phyloP scores from a whole-genome alignment of 495 filamentous ascomycete genomes.

The Penicillium daleae region DNA sequence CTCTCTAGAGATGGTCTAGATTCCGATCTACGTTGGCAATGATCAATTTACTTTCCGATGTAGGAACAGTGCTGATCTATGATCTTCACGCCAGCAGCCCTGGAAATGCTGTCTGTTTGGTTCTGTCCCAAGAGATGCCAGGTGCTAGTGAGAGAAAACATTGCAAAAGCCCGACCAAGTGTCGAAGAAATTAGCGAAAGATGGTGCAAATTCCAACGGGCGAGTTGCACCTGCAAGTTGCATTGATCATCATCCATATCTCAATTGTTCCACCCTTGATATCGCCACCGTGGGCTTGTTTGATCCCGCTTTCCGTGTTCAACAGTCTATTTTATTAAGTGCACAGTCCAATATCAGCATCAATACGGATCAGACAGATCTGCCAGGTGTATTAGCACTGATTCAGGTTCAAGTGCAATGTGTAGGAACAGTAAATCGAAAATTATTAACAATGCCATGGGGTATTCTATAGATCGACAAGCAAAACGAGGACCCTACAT shows the following conservation, averaged over 20 bases:
- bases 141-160: too few species aligned
- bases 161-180: too few species aligned
- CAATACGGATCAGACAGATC: too few species aligned
- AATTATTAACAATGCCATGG: not conserved
- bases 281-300: not conserved
- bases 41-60: not conserved
- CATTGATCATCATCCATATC: not conserved
- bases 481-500: slow-evolving; percentile 49
- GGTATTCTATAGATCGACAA: slow-evolving; percentile 1
- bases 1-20: not conserved
- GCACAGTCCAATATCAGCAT: not conserved
- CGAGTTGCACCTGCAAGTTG: not conserved
- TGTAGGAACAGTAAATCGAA: too few species aligned
- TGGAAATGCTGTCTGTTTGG: not conserved
- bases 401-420: not conserved
- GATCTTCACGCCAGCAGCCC: not conserved
- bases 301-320: not conserved
- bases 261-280: slow-evolving; percentile 1
- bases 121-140: not conserved
- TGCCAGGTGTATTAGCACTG: not conserved
- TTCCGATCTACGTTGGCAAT: too few species aligned
- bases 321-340: not conserved
- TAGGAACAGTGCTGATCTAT: not conserved
- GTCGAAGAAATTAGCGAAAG: not conserved
- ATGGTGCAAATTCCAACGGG: not conserved